Percentiles rank a stretch among this genome's conserved stretches.
phyloP scores from a whole-genome alignment of 164 flowering plant species.

The Buxus sempervirens region DNA sequence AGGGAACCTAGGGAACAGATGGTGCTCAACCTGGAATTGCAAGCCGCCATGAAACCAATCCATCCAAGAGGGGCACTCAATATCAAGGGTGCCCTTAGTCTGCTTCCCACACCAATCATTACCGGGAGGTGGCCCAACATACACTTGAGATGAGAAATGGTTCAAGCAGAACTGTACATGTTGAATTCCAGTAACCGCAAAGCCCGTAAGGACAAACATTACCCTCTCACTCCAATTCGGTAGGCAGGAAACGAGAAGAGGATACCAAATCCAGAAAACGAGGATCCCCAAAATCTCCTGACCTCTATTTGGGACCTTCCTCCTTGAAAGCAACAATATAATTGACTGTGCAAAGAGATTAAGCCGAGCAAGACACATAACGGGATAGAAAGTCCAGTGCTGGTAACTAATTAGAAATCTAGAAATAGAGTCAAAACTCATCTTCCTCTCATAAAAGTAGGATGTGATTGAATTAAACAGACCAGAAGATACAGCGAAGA shows the following conservation, averaged over 20 bases:
- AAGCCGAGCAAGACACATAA: slow-evolving; percentile 51
- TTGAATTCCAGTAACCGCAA: slow-evolving; percentile 47
- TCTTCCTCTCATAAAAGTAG: slow-evolving; percentile 43
- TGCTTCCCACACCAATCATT: slow-evolving; percentile 69
- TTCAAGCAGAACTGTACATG: slow-evolving; percentile 61
- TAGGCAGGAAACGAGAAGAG: slow-evolving; percentile 43
- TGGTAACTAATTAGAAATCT: slow-evolving; percentile 58
- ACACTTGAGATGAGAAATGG: slow-evolving; percentile 56
- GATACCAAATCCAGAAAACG: slow-evolving; percentile 64
- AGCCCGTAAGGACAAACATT: slow-evolving; percentile 44
- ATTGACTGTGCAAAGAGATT: slow-evolving; percentile 54
- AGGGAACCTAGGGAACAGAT: slow-evolving; percentile 68
- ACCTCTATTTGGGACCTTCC: slow-evolving; percentile 40
- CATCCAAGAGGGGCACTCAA: slow-evolving; percentile 54
- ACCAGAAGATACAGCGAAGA: slow-evolving; percentile 50
- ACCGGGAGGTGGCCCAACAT: slow-evolving; percentile 52
- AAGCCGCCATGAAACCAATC: slow-evolving; percentile 76
- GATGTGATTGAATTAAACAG: slow-evolving; percentile 46
- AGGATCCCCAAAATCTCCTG: slow-evolving; percentile 50
- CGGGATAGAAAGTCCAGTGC: slow-evolving; percentile 60
- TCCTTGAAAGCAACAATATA: slow-evolving; percentile 38
- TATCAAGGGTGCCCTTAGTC: slow-evolving; percentile 49
- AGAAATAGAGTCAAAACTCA: slow-evolving; percentile 39
- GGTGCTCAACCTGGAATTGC: slow-evolving; percentile 73
- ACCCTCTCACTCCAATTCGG: slow-evolving; percentile 56